These are phyloP conservation scores for Prunella vulgaris DNA, from an alignment of 257 asterid genomes.

Conservation along the genomic window DNA sequence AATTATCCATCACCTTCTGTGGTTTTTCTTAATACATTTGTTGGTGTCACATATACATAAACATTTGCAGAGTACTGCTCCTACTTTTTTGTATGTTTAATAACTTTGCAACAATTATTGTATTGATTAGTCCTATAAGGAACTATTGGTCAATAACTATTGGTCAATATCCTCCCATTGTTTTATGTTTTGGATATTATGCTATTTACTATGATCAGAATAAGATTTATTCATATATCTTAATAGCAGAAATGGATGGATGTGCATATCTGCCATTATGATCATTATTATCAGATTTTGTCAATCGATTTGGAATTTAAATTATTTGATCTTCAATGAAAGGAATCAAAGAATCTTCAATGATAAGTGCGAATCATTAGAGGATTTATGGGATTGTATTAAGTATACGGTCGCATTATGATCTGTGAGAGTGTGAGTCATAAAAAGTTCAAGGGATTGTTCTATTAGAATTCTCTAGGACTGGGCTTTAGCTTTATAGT, in stretches of 20 bases:
- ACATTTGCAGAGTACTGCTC: not conserved
- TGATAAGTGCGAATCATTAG: no score
- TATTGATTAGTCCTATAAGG: slow-evolving; percentile 4
- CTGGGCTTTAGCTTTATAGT: no score
- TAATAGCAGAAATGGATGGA: not conserved
- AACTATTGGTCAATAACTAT: no score
- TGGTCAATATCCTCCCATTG: not conserved
- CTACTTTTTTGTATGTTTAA: not conserved
- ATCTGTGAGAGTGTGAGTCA: no score
- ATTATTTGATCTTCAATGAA: slow-evolving; percentile 15
- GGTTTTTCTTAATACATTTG: not conserved
- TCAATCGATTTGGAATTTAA: slow-evolving; percentile 14
- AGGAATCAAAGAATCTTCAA: no score
- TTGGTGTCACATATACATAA: not conserved
- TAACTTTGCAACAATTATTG: not conserved
- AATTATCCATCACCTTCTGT: slow-evolving; percentile 8
- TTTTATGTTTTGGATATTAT: not conserved
- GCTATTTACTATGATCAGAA: slow-evolving; percentile 5
- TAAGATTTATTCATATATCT: slow-evolving; percentile 2
- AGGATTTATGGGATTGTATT: no score
- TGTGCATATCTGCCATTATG: slow-evolving; percentile 6
- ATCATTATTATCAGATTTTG: not conserved
- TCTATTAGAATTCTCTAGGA: no score
- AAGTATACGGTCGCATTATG: no score
- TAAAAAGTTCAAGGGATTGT: no score